Base-by-base conservation (phyloP, 345 rosid genomes). In the Heritiera littoralis region DNA sequence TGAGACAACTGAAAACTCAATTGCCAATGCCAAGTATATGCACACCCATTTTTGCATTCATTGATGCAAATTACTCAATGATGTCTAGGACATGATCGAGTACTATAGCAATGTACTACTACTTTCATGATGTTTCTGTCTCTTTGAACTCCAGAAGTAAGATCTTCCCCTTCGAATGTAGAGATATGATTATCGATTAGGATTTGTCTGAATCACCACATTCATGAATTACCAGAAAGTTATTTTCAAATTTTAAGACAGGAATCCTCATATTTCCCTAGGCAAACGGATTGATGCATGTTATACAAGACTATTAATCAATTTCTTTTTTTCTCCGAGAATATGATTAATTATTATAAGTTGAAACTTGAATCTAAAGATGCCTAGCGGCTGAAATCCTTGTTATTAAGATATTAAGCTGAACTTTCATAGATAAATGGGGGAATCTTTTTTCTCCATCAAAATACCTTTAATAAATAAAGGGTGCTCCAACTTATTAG, bases 401-500 rank as follows among this genome's bases (percentile, higher is more conserved):
- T 14, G 23, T 60, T 3, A 66, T 23, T 43, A 69, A 28, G 23
- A 69, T 54, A 45, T 15, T 71, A 41, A 60, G 66, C 38, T 49
- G 38, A 75, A 60, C 38, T 41, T 67, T 32, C 7, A 18, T 28
- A 59, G 12, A 67, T 38, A 15, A 85, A 72, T 77, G 78, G 84
- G 83, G 82, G 85, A 87, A 83, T 87, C 78, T 28, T 9, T 30
- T 72, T 78, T 78, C 72, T 73, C 63, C 20, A 49, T 78, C 66
- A 69, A 52, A 52, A 69, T 30, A 67, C 23, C 81, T 80, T 83
- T 80, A 67, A 74, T 13, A 74, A 23, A 43, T 17, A 66, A 75
- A 79, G 74, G 72, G 66, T 61, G 32, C 76, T 71, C 78, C 85
- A 80, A 80, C 67, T 74, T 79, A 82, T 79, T 6, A 82, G 89